Base-by-base conservation (phyloP, 2,329 filamentous ascomycete species). In the Elsinoe perseae region DNA sequence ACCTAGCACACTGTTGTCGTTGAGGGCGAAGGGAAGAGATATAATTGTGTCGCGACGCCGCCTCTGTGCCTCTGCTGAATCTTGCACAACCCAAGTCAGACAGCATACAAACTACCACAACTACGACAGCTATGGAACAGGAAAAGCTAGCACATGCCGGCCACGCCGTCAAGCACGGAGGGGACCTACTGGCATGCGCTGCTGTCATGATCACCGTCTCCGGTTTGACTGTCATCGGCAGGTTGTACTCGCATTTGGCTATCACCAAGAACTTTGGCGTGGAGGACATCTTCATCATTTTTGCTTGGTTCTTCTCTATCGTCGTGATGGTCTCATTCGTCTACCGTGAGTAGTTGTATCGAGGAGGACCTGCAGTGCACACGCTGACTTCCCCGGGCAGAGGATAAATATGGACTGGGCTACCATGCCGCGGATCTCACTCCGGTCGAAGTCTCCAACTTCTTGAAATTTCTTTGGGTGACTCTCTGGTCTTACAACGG, bases 401-500 rank as follows among this genome's bases (percentile, higher is more conserved):
- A 54, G 52, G 21, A 30, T n/a, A 54, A 54, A 16, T 40, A 44
- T 27, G 54, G 54, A 10, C 40, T 56, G 12, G 54, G 54, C 4
- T 48, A 48, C 20, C 54, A 56, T 18, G 30, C 40, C 20, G 10
- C 27, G 7, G 43, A 48, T 42, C 54, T 56, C 42, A 48, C 27
- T 6, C 40, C 40, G 7, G n/a, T 16, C n/a, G 27, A 56, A 34
- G 23, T 54, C 8, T 20, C 20, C 23, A 27, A 42, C 23, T 54
- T 54, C 52, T 25, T 44, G 28, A 56, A 48, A 42, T 36, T 30
- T 14, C 54, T 63, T 14, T 64, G 61, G 56, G 30, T 57, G 2
- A 62, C 61, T 6, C 77, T 61, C 71, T 74, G 43, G 69, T 68
- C 70, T n/a, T 72, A 72, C 63, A 70, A 72, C 52, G 58, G 69